These are phyloP conservation scores for Cladosporium sp. DNA, from an alignment of 2,329 filamentous ascomycete species.

Conservation along the genomic window DNA sequence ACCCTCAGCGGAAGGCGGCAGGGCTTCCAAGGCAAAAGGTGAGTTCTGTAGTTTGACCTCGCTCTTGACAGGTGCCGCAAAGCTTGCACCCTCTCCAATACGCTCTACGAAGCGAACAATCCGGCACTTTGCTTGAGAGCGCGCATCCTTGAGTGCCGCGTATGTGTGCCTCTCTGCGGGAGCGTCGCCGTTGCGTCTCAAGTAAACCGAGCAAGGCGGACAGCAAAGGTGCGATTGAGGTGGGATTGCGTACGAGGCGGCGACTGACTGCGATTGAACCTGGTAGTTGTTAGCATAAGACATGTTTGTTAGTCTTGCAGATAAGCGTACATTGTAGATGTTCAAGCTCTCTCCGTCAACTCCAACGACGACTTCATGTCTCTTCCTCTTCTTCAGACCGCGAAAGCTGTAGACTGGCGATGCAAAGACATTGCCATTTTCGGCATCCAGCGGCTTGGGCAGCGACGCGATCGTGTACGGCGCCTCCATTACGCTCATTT, in stretches of 20 bases:
- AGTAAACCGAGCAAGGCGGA: slow-evolving; percentile 54
- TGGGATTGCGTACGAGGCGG: slow-evolving; percentile 58
- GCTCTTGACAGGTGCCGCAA: slow-evolving; percentile 21
- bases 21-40: slow-evolving; percentile 5
- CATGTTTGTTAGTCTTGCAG: too few species aligned
- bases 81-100: slow-evolving; percentile 28
- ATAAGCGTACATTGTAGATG: slow-evolving; percentile 53
- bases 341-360: slow-evolving; percentile 59
- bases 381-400: slow-evolving; percentile 55
- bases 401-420: slow-evolving; percentile 50
- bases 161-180: slow-evolving; percentile 53
- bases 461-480: slow-evolving; percentile 41
- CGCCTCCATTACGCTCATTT: slow-evolving; percentile 23
- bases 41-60: slow-evolving; percentile 20
- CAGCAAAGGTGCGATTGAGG: slow-evolving; percentile 55
- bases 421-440: slow-evolving; percentile 37
- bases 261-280: slow-evolving; percentile 57
- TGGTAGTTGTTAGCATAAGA: slow-evolving; percentile 25
- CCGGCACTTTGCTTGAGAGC: slow-evolving; percentile 43
- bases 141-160: slow-evolving; percentile 44
- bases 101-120: slow-evolving; percentile 54
- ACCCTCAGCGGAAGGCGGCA: slow-evolving; percentile 2
- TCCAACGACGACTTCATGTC: slow-evolving; percentile 56
- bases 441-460: slow-evolving; percentile 38
- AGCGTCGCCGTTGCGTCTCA: slow-evolving; percentile 41